phyloP scores from a whole-genome alignment of 495 filamentous ascomycete genomes.

The Trichoderma orchidacearum region DNA sequence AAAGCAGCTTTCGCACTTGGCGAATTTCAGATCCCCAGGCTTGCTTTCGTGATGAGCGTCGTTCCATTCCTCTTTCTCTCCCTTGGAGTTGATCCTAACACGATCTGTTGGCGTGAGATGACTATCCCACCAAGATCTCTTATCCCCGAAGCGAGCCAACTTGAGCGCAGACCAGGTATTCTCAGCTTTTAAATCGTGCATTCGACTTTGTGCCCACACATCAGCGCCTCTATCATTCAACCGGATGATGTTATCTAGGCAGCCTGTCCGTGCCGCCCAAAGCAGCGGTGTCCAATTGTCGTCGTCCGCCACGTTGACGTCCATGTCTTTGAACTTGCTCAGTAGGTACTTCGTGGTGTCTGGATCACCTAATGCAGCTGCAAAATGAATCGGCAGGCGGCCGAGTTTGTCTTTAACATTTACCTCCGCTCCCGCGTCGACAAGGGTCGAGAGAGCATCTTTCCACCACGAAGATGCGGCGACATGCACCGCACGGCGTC shows the following conservation, averaged over 20 bases:
- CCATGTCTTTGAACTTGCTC: not conserved
- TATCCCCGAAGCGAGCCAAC: not conserved
- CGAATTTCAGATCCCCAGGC: not conserved
- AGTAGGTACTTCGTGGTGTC: not conserved
- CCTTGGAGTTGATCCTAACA: no score
- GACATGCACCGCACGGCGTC: conserved; percentile 5
- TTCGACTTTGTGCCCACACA: not conserved
- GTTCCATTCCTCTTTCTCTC: not conserved
- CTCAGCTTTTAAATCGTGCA: not conserved
- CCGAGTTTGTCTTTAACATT: not conserved
- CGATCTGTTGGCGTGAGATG: not conserved
- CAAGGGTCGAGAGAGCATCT: not conserved
- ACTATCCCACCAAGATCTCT: not conserved
- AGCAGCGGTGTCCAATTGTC: not conserved
- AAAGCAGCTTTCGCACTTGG: conserved; percentile 8
- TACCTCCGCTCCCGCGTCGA: not conserved
- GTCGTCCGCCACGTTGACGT: not conserved
- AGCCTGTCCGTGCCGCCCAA: not conserved
- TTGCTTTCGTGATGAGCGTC: not conserved
- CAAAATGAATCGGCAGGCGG: not conserved
- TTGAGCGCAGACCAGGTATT: not conserved
- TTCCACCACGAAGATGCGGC: not conserved
- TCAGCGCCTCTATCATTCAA: not conserved
- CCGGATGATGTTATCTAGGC: not conserved
- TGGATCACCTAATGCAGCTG: not conserved